Percentiles rank a stretch among this genome's conserved stretches.
phyloP scores from a whole-genome alignment of 441 rosid genomes.

The Arabidopsis hybrid region DNA sequence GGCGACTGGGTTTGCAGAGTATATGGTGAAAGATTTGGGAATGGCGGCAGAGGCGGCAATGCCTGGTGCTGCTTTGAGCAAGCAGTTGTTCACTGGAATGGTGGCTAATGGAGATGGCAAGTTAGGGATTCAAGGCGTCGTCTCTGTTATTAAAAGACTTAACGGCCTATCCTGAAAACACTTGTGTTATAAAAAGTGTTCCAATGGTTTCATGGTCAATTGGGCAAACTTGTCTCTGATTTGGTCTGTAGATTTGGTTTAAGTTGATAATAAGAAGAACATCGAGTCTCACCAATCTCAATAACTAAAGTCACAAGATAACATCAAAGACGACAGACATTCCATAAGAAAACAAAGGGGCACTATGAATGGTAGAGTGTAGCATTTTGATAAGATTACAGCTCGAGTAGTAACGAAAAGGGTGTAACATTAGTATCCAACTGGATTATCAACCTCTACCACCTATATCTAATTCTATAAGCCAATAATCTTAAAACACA shows the following conservation, averaged over 20 bases:
- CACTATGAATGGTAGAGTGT: not conserved
- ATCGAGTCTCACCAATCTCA: not conserved
- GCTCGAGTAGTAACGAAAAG: too few relatives aligned
- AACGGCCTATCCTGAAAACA: conserved; percentile 22
- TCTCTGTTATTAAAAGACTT: conserved; percentile 65
- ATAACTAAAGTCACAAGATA: not conserved
- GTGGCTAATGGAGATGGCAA: conserved; percentile 81
- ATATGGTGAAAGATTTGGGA: conserved; percentile 86
- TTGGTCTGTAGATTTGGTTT: not conserved
- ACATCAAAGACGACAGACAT: not conserved
- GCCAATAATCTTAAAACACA: conserved; percentile 24
- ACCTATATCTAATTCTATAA: conserved; percentile 23
- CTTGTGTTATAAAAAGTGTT: not conserved
- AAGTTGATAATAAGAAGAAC: conserved; percentile 11
- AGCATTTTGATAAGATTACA: not conserved
- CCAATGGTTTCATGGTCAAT: too few relatives aligned
- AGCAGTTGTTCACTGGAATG: conserved; percentile 80
- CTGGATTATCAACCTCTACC: not conserved
- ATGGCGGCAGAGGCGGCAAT: conserved; percentile 61
- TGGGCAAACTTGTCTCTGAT: not conserved
- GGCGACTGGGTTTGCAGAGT: conserved; percentile 79
- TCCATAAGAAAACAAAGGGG: not conserved
- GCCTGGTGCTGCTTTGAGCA: conserved; percentile 75
- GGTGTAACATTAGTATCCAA: too few relatives aligned
- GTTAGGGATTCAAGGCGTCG: conserved; percentile 74